Evolutionary conservation across 768 basidiomycete species (phyloP), one percentile per base, ranked within the genome.

Genomic region (Mycena capillaripes): DNA sequence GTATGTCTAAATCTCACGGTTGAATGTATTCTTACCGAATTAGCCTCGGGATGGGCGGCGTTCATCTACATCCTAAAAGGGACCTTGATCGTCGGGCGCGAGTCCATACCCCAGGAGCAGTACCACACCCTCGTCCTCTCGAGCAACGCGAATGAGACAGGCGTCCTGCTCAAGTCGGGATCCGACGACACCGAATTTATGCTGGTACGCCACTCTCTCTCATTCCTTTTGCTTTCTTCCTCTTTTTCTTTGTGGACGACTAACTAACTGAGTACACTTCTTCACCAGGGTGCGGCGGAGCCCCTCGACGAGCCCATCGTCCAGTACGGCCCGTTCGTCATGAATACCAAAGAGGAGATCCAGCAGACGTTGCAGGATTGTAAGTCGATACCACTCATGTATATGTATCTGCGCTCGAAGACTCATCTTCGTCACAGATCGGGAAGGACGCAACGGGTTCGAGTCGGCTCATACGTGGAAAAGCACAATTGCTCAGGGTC

Each of bases 101-200:
- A 87, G 21, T 72, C 79, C 3, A 78, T 81, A 4, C 79, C 86
- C 10, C 84, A 93, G 67, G 86, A 87, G 23, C 79, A 86, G 38
- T 95, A 89, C 86, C 86, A 97, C 79, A 97, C 97, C 0, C 86
- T 97, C 16, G 94, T 97, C n/a, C 85, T 98, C 25, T 93, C 96
- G 8, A 81, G 87, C 14, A 81, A 86, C 14, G 60, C 80, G 1
- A 84, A 84, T 1, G 88, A 96, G 79, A 89, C 86, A 0, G 97
- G 97, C 0, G 91, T 96, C 12, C 80, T 84, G 25, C 79, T 98
- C 64, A 88, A 86, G 9, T 89, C 91, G 3, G 81, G 77, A 4
- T 86, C 88, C 57, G 88, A 90, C 55, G 86, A 88, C 59, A 93
- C 96, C 0, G 90, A 96, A 63, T 87, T 96, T 55, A 86, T 97